Percentiles rank a stretch among this genome's conserved stretches.
phyloP scores from a whole-genome alignment of 176 grass and related monocot species.

The Hordeum vulgare region MorexV3_pseudomolecules_assembly NC_058522.1:537216517-537217016 shows the following conservation, averaged over 20 bases:
- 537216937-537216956: not conserved
- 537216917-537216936: not conserved
- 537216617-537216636: too few relatives aligned
- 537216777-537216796: not conserved
- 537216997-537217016: not conserved
- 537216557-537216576: not conserved
- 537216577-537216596: not conserved
- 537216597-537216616: not conserved
- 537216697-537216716: not conserved
- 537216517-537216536: not conserved
- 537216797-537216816: not conserved
- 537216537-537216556: not conserved
- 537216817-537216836: not conserved
- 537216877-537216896: not conserved
- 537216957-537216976: too few relatives aligned
- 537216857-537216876: not conserved
- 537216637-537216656: not conserved
- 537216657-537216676: not conserved
- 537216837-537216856: too few relatives aligned
- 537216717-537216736: too few relatives aligned
- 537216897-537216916: not conserved
- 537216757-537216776: not conserved
- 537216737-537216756: not conserved
- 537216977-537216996: slow-evolving; percentile 7
- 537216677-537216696: too few relatives aligned